These are phyloP conservation scores for Metroxylon sagu DNA, from an alignment of 176 grass and related monocot genomes.

Conservation along the genomic window DNA sequence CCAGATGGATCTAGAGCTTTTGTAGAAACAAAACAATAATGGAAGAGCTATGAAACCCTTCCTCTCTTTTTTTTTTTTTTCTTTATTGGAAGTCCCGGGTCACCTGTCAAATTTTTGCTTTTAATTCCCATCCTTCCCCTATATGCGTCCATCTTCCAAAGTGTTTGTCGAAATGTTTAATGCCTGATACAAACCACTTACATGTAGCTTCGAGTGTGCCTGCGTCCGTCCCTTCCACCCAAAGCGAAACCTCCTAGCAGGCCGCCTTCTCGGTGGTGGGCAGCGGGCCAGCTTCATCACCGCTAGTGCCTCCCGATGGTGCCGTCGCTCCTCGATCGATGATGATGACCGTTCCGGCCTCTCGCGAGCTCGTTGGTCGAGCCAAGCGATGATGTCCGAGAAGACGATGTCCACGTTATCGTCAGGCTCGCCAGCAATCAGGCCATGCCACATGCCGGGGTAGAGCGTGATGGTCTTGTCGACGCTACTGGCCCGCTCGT, in stretches of 20 bases:
- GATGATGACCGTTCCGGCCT: neutral
- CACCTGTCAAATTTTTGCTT: no score
- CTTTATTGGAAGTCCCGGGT: neutral
- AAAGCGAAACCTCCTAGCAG: constrained; percentile 26
- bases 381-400: constrained; percentile 64
- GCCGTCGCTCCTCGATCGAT: neutral
- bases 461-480: constrained; percentile 95
- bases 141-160: no score
- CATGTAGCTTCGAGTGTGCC: constrained; percentile 48
- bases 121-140: no score
- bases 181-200: constrained; percentile 6
- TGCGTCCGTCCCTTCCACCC: constrained; percentile 34
- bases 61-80: no score
- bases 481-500: constrained; percentile 38
- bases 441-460: constrained; percentile 82
- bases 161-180: no score
- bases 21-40: no score
- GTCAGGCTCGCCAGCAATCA: constrained; percentile 70
- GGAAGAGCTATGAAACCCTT: no score
- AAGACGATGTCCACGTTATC: constrained; percentile 72
- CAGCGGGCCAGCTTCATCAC: constrained; percentile 2
- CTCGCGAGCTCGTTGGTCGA: constrained; percentile 27
- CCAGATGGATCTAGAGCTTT: no score
- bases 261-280: neutral
- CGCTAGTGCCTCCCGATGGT: neutral